A percentile compares a stretch with the other conserved stretches of the same genome.
Evolutionary conservation across 2,329 filamentous ascomycete species (phyloP).

Genomic region (Neofusicoccum sp.): DNA sequence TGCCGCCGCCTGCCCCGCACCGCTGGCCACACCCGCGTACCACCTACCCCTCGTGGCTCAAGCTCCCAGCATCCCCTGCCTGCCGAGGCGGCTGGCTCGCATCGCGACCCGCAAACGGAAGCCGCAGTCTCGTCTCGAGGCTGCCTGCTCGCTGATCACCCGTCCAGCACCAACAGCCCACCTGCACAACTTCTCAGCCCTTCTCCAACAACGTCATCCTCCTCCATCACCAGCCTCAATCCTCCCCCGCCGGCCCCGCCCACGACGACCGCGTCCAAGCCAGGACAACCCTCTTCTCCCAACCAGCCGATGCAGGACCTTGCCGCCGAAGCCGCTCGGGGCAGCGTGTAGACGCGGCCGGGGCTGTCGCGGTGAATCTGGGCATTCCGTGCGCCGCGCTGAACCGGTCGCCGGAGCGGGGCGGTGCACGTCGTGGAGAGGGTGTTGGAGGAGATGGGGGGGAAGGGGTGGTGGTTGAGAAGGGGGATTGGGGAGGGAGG

Average conservation of each 20-base stretch:
- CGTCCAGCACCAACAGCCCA: no score
- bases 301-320: constrained; percentile 63
- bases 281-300: constrained; percentile 58
- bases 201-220: no score
- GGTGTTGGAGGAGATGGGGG: constrained; percentile 55
- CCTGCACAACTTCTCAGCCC: no score
- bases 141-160: no score
- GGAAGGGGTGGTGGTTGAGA: constrained; percentile 5
- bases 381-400: constrained; percentile 63
- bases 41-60: constrained; percentile 12
- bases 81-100: no score
- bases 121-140: no score
- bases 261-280: constrained; percentile 62
- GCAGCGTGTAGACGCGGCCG: constrained; percentile 64
- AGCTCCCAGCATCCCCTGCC: neutral
- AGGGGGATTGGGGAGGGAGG: constrained; percentile 38
- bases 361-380: constrained; percentile 61
- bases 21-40: no score
- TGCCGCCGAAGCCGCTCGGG: constrained; percentile 67
- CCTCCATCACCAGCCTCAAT: no score
- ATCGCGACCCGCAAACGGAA: no score
- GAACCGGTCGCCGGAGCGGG: constrained; percentile 62
- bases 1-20: neutral
- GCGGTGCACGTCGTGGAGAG: constrained; percentile 57
- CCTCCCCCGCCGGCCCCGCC: constrained; percentile 58